Percentiles rank a stretch among this genome's conserved stretches.
phyloP scores from a whole-genome alignment of 441 rosid genomes.

The Populus hybrid region DNA sequence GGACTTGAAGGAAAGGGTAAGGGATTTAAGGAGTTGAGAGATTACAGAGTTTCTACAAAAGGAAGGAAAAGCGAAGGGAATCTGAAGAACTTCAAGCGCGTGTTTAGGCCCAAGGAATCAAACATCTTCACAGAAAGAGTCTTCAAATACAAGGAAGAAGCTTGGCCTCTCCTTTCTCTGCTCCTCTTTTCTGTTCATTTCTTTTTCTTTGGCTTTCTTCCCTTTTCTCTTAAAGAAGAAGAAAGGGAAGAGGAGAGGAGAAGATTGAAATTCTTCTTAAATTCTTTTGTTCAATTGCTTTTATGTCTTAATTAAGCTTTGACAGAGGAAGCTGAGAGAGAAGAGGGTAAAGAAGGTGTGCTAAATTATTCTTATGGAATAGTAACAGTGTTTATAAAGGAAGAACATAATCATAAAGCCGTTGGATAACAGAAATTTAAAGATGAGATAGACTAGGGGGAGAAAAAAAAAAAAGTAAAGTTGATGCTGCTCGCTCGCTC shows the following conservation, averaged over 20 bases:
- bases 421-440: constrained; percentile 50
- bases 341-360: background rate
- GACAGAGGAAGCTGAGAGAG: constrained; percentile 20
- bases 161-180: constrained; percentile 38
- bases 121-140: constrained; percentile 45
- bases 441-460: constrained; percentile 16
- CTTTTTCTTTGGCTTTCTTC: constrained; percentile 23
- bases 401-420: constrained; percentile 19
- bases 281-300: constrained; percentile 9
- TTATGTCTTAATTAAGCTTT: constrained; percentile 17
- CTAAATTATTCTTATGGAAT: background rate
- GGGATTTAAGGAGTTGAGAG: constrained; percentile 32
- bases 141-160: constrained; percentile 58
- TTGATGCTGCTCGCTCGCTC: constrained; percentile 20
- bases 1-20: constrained; percentile 36
- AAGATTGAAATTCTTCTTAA: constrained; percentile 22
- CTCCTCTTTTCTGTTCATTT: constrained; percentile 27
- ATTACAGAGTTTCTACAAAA: constrained; percentile 32
- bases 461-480: constrained; percentile 35
- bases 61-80: constrained; percentile 49
- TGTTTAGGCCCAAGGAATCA: constrained; percentile 40
- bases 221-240: constrained; percentile 24
- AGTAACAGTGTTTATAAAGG: background rate
- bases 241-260: constrained; percentile 17
- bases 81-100: constrained; percentile 42